Evolutionary conservation across 495 filamentous ascomycete species (phyloP).

Genomic region (Barbatosphaeria neglecta): DNA sequence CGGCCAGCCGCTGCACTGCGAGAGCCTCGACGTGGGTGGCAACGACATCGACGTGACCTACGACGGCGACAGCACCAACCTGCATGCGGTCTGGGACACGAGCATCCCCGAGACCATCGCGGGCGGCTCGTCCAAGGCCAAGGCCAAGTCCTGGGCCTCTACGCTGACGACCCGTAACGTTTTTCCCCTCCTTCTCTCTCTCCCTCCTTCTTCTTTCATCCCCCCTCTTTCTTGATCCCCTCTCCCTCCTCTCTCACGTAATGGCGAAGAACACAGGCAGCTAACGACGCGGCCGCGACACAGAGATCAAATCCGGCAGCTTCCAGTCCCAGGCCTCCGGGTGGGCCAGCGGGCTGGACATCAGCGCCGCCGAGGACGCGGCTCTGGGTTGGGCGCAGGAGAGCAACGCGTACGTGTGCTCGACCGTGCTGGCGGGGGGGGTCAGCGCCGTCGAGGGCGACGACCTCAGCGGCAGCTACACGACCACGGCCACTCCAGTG

Average conservation of each 20-base stretch:
- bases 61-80: constrained; percentile 40
- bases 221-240: neutral
- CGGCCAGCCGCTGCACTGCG: constrained; percentile 52
- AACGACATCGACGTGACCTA: constrained; percentile 50
- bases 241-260: neutral
- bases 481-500: constrained; percentile 35
- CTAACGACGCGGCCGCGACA: constrained; percentile 4
- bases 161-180: constrained; percentile 15
- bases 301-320: constrained; percentile 33
- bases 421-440: constrained; percentile 38
- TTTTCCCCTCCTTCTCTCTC: neutral
- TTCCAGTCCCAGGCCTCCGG: constrained; percentile 30
- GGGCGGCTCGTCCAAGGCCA: constrained; percentile 28
- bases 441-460: constrained; percentile 32
- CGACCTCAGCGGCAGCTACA: constrained; percentile 41
- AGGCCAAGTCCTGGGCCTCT: constrained; percentile 25
- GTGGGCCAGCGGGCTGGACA: constrained; percentile 39
- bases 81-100: constrained; percentile 56
- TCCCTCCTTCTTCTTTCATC: neutral
- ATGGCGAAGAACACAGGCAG: too few relatives aligned
- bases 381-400: constrained; percentile 45
- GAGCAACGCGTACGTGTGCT: constrained; percentile 46
- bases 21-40: constrained; percentile 43
- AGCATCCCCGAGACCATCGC: constrained; percentile 47
- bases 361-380: constrained; percentile 17